Evolutionary conservation across 805 yeast genomes (phyloP).

Genomic region (Starmerella sirachaensis): DNA sequence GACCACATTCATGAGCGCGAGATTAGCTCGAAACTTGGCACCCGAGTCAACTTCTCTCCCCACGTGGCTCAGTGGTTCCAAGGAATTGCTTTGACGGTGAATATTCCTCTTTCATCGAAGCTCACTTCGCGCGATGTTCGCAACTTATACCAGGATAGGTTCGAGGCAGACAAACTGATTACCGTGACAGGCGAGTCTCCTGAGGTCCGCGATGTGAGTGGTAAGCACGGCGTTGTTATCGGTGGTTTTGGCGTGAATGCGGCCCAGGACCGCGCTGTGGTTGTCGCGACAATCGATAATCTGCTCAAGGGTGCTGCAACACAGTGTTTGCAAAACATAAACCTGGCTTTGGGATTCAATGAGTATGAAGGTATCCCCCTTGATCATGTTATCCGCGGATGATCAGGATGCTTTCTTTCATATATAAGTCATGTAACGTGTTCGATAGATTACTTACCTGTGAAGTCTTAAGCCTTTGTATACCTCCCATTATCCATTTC

Average conservation of each 20-base stretch:
- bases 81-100: slow-evolving; percentile 87
- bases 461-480: too few species aligned
- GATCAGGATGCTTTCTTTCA: background rate
- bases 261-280: slow-evolving; percentile 77
- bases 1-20: slow-evolving; percentile 96
- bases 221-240: slow-evolving; percentile 86
- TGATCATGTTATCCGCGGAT: slow-evolving; percentile 25
- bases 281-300: slow-evolving; percentile 92
- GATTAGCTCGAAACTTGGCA: slow-evolving; percentile 68
- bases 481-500: too few species aligned
- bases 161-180: slow-evolving; percentile 74
- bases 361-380: slow-evolving; percentile 91
- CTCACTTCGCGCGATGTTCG: slow-evolving; percentile 73
- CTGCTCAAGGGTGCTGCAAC: slow-evolving; percentile 97
- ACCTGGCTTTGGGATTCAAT: slow-evolving; percentile 75
- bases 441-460: too few species aligned
- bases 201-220: slow-evolving; percentile 76
- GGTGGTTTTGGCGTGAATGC: slow-evolving; percentile 95
- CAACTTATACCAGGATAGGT: slow-evolving; percentile 75
- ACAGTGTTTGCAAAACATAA: slow-evolving; percentile 93
- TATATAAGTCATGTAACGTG: too few species aligned
- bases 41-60: slow-evolving; percentile 78
- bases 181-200: slow-evolving; percentile 88
- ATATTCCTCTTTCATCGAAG: slow-evolving; percentile 60
- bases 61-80: slow-evolving; percentile 99